Conservation (phyloP, 352 stramenopile genomes). For the Phytophthora brassicae region DNA sequence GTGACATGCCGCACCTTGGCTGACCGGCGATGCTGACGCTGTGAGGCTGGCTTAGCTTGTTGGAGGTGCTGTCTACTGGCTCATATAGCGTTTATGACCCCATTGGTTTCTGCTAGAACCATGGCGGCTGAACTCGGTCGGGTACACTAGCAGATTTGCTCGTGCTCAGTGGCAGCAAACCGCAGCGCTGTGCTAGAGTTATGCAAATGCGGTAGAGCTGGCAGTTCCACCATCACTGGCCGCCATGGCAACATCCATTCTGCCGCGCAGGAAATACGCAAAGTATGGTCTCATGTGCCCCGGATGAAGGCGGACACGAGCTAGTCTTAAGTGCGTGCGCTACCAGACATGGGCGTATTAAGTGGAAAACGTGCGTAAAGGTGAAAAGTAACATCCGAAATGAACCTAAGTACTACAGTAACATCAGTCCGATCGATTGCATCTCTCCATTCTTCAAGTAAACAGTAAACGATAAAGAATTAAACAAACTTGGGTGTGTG, state of each 20-base stretch:
- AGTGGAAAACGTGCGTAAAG: slow-evolving; percentile 24
- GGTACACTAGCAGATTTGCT: background rate
- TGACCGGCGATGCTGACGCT: background rate
- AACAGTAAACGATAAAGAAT: slow-evolving; percentile 1
- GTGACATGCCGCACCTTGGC: background rate
- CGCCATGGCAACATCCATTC: slow-evolving; percentile 1
- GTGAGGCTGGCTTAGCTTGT: background rate
- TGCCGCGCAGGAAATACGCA: slow-evolving; percentile 16
- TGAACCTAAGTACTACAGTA: slow-evolving; percentile 16
- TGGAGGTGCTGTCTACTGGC: background rate
- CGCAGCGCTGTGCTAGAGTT: background rate
- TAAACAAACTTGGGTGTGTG: slow-evolving; percentile 2
- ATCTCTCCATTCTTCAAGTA: too few relatives aligned
- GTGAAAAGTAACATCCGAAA: slow-evolving; percentile 12
- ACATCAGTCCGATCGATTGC: too few relatives aligned
- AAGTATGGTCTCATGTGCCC: slow-evolving; percentile 9
- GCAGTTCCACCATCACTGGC: background rate
- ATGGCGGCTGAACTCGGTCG: slow-evolving; percentile 2
- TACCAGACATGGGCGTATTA: slow-evolving; percentile 5
- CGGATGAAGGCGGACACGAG: slow-evolving; percentile 27
- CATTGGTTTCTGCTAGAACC: background rate
- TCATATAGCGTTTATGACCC: background rate
- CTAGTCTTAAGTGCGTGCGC: slow-evolving; percentile 2
- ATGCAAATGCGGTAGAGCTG: background rate
- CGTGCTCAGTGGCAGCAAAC: background rate